Percentiles rank a stretch among this genome's conserved stretches.
These are phyloP conservation scores for Santalum album DNA, from an alignment of 164 flowering plant species.

Conservation along the genomic window DNA sequence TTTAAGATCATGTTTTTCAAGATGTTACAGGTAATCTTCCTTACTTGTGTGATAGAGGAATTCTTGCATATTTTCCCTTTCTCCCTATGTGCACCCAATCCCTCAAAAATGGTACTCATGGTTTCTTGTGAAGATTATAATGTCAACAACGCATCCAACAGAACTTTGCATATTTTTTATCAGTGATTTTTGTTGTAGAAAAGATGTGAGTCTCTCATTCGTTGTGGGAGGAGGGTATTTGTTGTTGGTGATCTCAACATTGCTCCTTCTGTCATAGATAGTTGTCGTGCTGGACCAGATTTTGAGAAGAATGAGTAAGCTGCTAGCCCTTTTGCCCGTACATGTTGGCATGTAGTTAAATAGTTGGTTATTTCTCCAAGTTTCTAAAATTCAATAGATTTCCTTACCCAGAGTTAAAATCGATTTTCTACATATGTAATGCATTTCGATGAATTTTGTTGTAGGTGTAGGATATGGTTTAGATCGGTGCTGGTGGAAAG, in stretches of 20 bases:
- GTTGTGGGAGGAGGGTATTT: constrained; percentile 56
- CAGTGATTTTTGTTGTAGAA: constrained; percentile 44
- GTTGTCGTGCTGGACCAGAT: constrained; percentile 86
- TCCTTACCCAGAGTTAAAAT: not conserved
- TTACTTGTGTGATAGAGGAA: too few species aligned
- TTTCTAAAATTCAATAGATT: not conserved
- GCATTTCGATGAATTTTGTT: constrained; percentile 12
- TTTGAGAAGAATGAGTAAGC: constrained; percentile 87
- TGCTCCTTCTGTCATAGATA: constrained; percentile 80
- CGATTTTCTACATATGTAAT: not conserved
- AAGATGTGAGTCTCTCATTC: constrained; percentile 83
- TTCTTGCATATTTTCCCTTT: too few species aligned
- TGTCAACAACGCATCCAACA: too few species aligned
- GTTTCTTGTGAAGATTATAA: too few species aligned
- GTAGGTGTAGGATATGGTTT: constrained; percentile 89
- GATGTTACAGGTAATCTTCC: constrained; percentile 67
- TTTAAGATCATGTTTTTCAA: constrained; percentile 65
- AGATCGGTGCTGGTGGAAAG: constrained; percentile 60
- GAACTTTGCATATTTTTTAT: too few species aligned
- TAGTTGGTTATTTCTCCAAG: too few species aligned
- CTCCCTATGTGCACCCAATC: too few species aligned
- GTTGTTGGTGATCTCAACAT: constrained; percentile 97
- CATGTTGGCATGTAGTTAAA: too few species aligned
- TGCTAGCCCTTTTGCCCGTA: too few species aligned
- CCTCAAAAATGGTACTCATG: too few species aligned